These are phyloP conservation scores for Lyophyllum shimeji DNA, from an alignment of 768 basidiomycete species.

Conservation along the genomic window DNA sequence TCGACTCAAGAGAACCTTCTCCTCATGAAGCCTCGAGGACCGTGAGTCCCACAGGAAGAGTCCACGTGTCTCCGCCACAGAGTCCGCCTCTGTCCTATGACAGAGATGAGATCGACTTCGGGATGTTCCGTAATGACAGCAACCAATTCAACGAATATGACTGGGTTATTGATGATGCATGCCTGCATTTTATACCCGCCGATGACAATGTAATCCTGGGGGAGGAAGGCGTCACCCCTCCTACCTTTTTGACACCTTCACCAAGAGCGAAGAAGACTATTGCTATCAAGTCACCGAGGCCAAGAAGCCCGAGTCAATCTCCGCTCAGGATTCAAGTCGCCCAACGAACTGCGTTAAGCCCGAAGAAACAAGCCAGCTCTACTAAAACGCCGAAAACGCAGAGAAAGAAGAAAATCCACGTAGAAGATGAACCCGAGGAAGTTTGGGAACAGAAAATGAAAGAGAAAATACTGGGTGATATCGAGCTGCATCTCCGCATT, in stretches of 20 bases:
- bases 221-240: neutral
- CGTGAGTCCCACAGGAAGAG: conserved; percentile 6
- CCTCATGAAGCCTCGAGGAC: conserved; percentile 17
- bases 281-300: neutral
- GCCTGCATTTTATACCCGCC: conserved; percentile 34
- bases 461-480: conserved; percentile 42
- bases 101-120: neutral
- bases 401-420: conserved; percentile 15
- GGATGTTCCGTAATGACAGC: neutral
- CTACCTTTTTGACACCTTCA: neutral
- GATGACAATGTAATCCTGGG: neutral
- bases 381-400: conserved; percentile 11
- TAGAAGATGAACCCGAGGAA: conserved; percentile 30
- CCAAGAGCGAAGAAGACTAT: neutral
- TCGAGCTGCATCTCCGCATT: conserved; percentile 51
- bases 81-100: conserved; percentile 1
- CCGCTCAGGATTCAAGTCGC: neutral
- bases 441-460: conserved; percentile 43
- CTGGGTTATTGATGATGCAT: conserved; percentile 26
- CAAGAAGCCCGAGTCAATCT: neutral
- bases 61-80: neutral
- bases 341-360: neutral
- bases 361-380: conserved; percentile 1
- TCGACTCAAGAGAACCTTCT: conserved; percentile 30
- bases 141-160: conserved; percentile 8